Base-by-base conservation (phyloP, 148 eudicot genomes). In the Agrostemma githago region DNA sequence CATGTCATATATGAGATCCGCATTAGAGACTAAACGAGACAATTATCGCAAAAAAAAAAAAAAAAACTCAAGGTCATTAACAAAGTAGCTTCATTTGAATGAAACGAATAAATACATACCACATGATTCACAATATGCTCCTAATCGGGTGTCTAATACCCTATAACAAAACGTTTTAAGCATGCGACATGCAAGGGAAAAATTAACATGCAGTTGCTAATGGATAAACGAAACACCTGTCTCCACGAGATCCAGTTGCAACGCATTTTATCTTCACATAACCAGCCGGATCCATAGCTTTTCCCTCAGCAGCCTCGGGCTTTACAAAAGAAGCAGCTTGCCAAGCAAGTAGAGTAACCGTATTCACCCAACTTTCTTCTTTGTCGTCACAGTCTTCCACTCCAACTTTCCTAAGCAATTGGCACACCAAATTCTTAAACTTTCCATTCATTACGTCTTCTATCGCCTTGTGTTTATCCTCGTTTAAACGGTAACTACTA, bases 201-300 rank as follows among this genome's bases (percentile, higher is more conserved):
- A 4, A 58, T 34, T 39, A n/a, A 72, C 65, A 59, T 64, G 9
- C 38, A 26, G 10, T 72, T 68, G 17, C 57, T 65, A 58, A 38
- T 5, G 61, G 41, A 34, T 44, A 71, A 63, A 59, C 48, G 46
- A 21, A 65, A 62, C 57, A 94, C 98, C 98, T 94, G 82, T 90
- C 86, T 17, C 62, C 71, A 16, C 72, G 87, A 63, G 85, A 86
- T 76, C 98, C 97, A 39, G 92, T 82, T 71, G 92, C 92, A 77
- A 91, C 66, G 79, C 98, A 94, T 81, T 94, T 94, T 72, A 94
- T 79, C 88, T 94, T 94, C 83, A 94, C 96, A 83, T 86, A 84
- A 74, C 92, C 88, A 82, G 88, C 84, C 39, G 96, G 97, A 85
- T 94, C 98, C 96, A 94, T 90, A 66, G 93, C 84, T 81, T 92